These are phyloP conservation scores for Odontarrhena argentea DNA, from an alignment of 345 rosid species.

Conservation along the genomic window DNA sequence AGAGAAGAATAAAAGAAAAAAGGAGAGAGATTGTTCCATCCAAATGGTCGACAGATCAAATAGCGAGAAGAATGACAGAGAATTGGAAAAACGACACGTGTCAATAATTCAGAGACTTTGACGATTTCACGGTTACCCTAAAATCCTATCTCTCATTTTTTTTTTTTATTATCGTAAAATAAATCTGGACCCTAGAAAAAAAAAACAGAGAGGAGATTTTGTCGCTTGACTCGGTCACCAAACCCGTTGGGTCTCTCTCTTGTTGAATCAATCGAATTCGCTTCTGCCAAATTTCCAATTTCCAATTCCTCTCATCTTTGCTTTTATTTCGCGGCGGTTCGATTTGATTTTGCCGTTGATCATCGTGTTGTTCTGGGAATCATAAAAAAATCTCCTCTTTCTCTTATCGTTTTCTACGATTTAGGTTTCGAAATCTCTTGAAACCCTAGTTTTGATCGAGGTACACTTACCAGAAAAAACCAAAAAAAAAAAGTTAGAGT, in stretches of 20 bases:
- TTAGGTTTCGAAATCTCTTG: conserved; percentile 31
- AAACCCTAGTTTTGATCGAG: conserved; percentile 43
- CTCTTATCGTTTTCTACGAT: neutral
- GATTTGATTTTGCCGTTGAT: conserved; percentile 38
- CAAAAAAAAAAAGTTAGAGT: neutral
- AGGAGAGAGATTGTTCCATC: neutral
- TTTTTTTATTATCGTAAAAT: conserved; percentile 25
- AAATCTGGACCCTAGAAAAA: conserved; percentile 33
- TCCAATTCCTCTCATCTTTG: neutral
- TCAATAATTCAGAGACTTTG: conserved; percentile 18
- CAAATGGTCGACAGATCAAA: conserved; percentile 40
- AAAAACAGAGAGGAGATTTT: conserved; percentile 5
- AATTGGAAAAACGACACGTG: conserved; percentile 45
- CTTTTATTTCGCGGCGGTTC: conserved; percentile 32
- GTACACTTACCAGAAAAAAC: conserved; percentile 2
- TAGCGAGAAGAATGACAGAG: conserved; percentile 34
- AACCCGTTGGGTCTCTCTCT: conserved; percentile 34
- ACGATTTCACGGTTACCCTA: conserved; percentile 43
- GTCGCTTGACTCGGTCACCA: conserved; percentile 48
- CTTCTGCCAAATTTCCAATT: conserved; percentile 16
- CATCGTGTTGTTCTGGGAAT: conserved; percentile 1
- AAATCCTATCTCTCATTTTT: conserved; percentile 29
- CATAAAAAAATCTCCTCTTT: neutral
- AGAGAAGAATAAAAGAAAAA: neutral
- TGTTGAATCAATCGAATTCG: conserved; percentile 23